Percentiles rank a stretch among this genome's conserved stretches.
phyloP scores from a whole-genome alignment of 495 filamentous ascomycete species.

The Penicillium argentinense region DNA sequence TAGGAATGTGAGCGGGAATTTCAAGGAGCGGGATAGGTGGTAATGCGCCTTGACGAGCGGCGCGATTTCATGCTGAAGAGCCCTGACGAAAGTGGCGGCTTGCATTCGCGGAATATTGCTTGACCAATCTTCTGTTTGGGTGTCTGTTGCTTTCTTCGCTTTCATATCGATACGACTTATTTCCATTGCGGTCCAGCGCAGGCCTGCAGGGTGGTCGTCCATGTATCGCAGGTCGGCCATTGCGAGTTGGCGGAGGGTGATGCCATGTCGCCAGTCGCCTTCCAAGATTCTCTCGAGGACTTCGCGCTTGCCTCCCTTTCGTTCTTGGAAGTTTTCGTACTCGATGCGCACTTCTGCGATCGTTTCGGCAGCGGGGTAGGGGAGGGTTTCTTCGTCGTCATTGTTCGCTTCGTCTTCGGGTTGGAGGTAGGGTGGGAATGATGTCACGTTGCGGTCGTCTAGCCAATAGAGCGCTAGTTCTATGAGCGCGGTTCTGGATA shows the following conservation, averaged over 20 bases:
- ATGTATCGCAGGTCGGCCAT: slow-evolving; percentile 78
- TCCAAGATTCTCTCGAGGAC: slow-evolving; percentile 73
- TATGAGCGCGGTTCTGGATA: slow-evolving; percentile 69
- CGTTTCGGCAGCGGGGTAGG: slow-evolving; percentile 62
- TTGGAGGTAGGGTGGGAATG: slow-evolving; percentile 48
- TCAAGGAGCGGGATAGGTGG: slow-evolving; percentile 63
- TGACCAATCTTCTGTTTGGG: slow-evolving; percentile 35
- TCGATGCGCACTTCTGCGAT: slow-evolving; percentile 60
- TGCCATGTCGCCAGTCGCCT: slow-evolving; percentile 78
- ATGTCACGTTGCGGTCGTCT: slow-evolving; percentile 55
- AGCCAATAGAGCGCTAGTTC: slow-evolving; percentile 74
- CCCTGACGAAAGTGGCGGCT: slow-evolving; percentile 68
- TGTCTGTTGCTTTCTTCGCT: not conserved
- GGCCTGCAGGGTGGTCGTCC: slow-evolving; percentile 69
- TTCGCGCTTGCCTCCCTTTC: slow-evolving; percentile 71
- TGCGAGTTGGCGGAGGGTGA: slow-evolving; percentile 74
- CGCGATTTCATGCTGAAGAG: slow-evolving; percentile 68
- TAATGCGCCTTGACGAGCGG: slow-evolving; percentile 81
- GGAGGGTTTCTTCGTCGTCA: slow-evolving; percentile 45
- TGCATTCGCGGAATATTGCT: slow-evolving; percentile 68
- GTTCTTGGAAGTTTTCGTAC: slow-evolving; percentile 54
- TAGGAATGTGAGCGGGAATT: slow-evolving; percentile 65
- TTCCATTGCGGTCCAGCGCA: slow-evolving; percentile 75
- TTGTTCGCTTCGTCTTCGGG: slow-evolving; percentile 18
- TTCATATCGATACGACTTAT: slow-evolving; percentile 41